These are phyloP conservation scores for Mycena rosella DNA, from an alignment of 768 basidiomycete species.

Conservation along the genomic window DNA sequence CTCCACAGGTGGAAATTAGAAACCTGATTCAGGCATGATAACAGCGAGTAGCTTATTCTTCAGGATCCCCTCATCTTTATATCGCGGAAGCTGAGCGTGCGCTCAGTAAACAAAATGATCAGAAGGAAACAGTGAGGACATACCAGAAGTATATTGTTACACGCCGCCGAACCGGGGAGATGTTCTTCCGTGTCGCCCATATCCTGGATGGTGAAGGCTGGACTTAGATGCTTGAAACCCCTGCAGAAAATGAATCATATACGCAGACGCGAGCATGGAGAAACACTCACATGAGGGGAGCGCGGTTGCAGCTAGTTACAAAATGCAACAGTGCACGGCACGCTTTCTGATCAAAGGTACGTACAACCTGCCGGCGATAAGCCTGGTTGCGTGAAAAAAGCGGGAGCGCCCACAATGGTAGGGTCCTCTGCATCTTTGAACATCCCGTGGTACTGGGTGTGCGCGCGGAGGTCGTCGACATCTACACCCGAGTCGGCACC, in stretches of 20 bases:
- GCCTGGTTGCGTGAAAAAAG: not conserved
- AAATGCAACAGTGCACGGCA: conserved; percentile 86
- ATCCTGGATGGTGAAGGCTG: conserved; percentile 89
- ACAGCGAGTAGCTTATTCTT: conserved; percentile 84
- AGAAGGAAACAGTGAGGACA: conserved; percentile 15
- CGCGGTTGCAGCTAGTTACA: conserved; percentile 91
- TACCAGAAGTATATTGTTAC: conserved; percentile 92
- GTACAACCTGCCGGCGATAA: conserved; percentile 67
- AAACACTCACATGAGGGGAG: conserved; percentile 79
- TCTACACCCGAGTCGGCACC: conserved; percentile 89
- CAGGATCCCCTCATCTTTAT: conserved; percentile 72
- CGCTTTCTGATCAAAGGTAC: conserved; percentile 83
- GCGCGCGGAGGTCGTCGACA: conserved; percentile 77
- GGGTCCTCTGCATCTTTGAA: conserved; percentile 72
- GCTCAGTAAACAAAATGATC: not conserved
- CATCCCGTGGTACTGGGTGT: conserved; percentile 87
- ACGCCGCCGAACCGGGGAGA: conserved; percentile 84
- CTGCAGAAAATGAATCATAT: conserved; percentile 47
- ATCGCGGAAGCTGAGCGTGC: conserved; percentile 72
- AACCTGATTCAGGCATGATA: conserved; percentile 88
- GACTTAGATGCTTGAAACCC: conserved; percentile 87
- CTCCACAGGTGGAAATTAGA: conserved; percentile 45
- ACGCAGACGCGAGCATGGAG: conserved; percentile 19
- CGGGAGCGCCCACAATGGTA: conserved; percentile 62
- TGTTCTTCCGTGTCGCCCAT: conserved; percentile 77